A percentile compares a stretch with the other conserved stretches of the same genome.
These are phyloP conservation scores for Cyberlindnera mycetangii DNA, from an alignment of 805 yeast genomes.

Conservation along the genomic window DNA sequence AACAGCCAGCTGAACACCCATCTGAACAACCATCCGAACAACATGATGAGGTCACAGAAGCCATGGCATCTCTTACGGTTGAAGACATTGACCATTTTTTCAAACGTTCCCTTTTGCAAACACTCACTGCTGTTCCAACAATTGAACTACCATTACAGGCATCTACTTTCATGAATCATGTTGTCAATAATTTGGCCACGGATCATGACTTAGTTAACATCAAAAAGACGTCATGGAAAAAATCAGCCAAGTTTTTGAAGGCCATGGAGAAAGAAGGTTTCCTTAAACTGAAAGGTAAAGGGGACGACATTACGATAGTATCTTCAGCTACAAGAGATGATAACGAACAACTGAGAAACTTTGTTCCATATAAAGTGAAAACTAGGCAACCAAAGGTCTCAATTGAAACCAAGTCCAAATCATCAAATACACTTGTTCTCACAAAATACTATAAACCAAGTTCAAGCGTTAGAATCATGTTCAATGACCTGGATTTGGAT, in stretches of 20 bases:
- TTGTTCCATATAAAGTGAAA: conserved; percentile 56
- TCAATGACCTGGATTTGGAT: conserved; percentile 39
- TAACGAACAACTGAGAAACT: conserved; percentile 50
- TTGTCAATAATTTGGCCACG: conserved; percentile 71
- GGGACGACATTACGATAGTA: conserved; percentile 68
- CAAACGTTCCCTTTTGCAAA: conserved; percentile 64
- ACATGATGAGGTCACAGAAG: conserved; percentile 10
- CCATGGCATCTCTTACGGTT: conserved; percentile 35
- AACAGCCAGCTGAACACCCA: conserved; percentile 8
- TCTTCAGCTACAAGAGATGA: conserved; percentile 43
- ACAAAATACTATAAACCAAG: conserved; percentile 63
- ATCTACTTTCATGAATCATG: conserved; percentile 68
- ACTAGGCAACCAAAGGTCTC: conserved; percentile 23
- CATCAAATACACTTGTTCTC: conserved; percentile 35
- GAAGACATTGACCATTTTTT: conserved; percentile 77
- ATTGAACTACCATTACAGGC: conserved; percentile 61
- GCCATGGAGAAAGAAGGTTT: conserved; percentile 78
- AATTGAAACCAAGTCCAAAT: conserved; percentile 26
- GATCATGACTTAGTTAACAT: conserved; percentile 56
- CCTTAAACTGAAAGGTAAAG: conserved; percentile 75
- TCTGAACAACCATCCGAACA: background rate
- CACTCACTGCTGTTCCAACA: conserved; percentile 55
- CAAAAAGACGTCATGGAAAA: conserved; percentile 87
- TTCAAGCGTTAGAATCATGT: conserved; percentile 42
- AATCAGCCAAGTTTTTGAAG: conserved; percentile 79